Base-by-base conservation (phyloP, 306 rosid genomes). In the Cucurbita ficifolia region DNA sequence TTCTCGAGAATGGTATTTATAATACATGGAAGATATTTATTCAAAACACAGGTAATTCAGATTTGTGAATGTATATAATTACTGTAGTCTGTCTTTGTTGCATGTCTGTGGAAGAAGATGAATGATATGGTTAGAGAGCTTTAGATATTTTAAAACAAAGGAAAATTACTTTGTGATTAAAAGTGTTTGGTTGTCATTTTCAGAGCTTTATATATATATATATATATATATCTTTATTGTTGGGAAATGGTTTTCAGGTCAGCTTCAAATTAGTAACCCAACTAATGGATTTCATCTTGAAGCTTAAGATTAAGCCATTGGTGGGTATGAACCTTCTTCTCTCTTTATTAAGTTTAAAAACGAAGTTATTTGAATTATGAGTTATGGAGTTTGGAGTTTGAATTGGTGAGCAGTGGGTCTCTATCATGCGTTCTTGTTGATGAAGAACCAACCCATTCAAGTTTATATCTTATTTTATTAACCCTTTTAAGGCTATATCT, bases 211-310 rank as follows among this genome's bases (percentile, higher is more conserved):
- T 29, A 29, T 29, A 29, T 29, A 29, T 29, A 29, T 29, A 29
- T 29, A 29, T 29, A 2, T 24, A 24, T 0, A 29, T 29, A 2
- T 2, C 19, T 58, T 12, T 53, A 83, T 81, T 76, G 96, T 84
- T 90, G 98, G 58, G 91, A 57, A 76, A 88, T 87, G 86, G 81
- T 84, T 90, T 84, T 92, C 96, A 80, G 80, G 81, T 79, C 80
- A 75, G 76, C 2, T 38, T 81, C 84, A 57, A 78, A 79, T 78
- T 59, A 43, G 84, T 29, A 80, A 78, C 79, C 74, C 73, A 71
- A 73, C 75, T 69, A 67, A 83, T 88, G 60, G 86, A 83, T 58
- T 58, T 65, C 10, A 10, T 81, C 76, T 85, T 89, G 88, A 82
- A 87, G 86, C 82, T 75, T 17, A 78, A 79, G 82, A 84, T 77